These are phyloP conservation scores for Debaryomyces fabryi DNA, from an alignment of 1,139 yeast genomes.

Conservation along the genomic window DNA sequence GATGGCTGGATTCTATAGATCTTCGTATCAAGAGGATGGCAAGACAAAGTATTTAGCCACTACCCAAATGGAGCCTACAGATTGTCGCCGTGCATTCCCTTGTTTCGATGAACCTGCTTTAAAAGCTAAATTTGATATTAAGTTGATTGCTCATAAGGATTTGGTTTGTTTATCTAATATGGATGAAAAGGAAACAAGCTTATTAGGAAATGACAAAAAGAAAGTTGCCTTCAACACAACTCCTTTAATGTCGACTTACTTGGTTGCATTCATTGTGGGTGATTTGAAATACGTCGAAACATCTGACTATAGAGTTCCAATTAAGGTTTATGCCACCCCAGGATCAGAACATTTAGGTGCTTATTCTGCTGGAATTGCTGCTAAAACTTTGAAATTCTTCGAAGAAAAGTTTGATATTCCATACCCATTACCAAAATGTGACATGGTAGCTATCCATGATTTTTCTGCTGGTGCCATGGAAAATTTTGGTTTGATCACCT, in stretches of 20 bases:
- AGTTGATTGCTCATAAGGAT: conserved; percentile 59
- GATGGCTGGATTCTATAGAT: conserved; percentile 88
- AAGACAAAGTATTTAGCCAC: conserved; percentile 67
- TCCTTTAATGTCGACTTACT: conserved; percentile 77
- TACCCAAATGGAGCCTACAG: conserved; percentile 89
- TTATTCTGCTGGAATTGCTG: conserved; percentile 54
- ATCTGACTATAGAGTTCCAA: conserved; percentile 64
- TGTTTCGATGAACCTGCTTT: conserved; percentile 86
- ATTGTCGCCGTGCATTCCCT: conserved; percentile 89
- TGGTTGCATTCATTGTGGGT: conserved; percentile 78
- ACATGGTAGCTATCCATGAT: conserved; percentile 58
- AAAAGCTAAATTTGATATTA: conserved; percentile 75
- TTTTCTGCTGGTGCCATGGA: conserved; percentile 68
- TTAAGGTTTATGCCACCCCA: conserved; percentile 57
- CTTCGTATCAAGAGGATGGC: conserved; percentile 66
- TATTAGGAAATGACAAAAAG: conserved; percentile 49
- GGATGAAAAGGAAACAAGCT: conserved; percentile 61
- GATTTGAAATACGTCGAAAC: conserved; percentile 74
- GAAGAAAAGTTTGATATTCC: conserved; percentile 55
- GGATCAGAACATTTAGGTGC: conserved; percentile 53
- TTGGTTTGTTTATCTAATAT: conserved; percentile 78
- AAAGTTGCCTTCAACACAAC: conserved; percentile 54
- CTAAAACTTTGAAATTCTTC: conserved; percentile 54
- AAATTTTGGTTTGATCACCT: conserved; percentile 60
- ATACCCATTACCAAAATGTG: conserved; percentile 63